Evolutionary conservation across 208 protist genomes (phyloP).

Genomic region (Angomonas ambiguus): DNA sequence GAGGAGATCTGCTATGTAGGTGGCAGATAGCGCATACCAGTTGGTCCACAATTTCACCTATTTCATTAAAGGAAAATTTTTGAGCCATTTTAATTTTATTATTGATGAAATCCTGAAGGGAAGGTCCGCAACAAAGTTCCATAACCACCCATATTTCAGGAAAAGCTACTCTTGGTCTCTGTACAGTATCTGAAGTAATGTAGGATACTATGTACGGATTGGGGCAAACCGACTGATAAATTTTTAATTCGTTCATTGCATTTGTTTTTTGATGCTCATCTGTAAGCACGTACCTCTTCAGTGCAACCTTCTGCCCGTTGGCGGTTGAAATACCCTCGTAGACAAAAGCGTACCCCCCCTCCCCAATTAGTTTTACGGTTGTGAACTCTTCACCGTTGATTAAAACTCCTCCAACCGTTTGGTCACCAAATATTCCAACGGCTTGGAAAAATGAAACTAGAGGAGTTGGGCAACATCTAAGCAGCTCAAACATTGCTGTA

Average conservation of each 20-base stretch:
- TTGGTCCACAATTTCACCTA: conserved; percentile 54
- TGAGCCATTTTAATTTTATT: conserved; percentile 37
- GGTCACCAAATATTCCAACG: too few relatives aligned
- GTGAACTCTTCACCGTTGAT: conserved; percentile 48
- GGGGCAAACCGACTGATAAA: background rate
- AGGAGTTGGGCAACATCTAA: too few relatives aligned
- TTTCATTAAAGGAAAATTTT: conserved; percentile 35
- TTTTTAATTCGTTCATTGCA: conserved; percentile 7
- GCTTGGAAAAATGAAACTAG: too few relatives aligned
- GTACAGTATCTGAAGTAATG: conserved; percentile 15
- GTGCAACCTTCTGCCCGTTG: conserved; percentile 28
- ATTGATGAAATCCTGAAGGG: conserved; percentile 64
- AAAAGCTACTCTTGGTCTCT: conserved; percentile 15
- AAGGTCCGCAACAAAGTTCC: conserved; percentile 57
- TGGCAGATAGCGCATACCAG: conserved; percentile 56
- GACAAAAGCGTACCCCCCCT: conserved; percentile 56
- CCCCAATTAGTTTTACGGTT: conserved; percentile 37
- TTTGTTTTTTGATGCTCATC: conserved; percentile 23
- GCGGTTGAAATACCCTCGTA: conserved; percentile 41
- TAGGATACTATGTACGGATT: background rate
- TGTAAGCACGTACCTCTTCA: conserved; percentile 40
- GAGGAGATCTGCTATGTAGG: conserved; percentile 66
- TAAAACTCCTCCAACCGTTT: too few relatives aligned
- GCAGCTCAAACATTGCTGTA: too few relatives aligned
- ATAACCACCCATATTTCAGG: conserved; percentile 77